Base-by-base conservation (phyloP, 164 flowering plant genomes). In the Nymphaea thermarum region DNA sequence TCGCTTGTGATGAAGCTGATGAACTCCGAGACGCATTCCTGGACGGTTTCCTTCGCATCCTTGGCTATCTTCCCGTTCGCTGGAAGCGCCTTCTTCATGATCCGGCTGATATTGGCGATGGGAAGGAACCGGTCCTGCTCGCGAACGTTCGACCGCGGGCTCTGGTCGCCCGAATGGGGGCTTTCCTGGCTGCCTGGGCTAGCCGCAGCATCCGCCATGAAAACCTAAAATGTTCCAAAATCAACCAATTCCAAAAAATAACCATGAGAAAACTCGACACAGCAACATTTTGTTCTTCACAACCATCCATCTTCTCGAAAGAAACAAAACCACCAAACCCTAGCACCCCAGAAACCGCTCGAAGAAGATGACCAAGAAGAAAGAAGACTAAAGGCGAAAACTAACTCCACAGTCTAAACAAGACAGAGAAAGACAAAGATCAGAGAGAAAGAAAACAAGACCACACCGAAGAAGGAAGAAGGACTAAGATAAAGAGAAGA, bases 1-100 rank as follows among this genome's bases (percentile, higher is more conserved):
- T 80, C 83, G 81, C 80, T 80, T 42, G 81, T 80, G 43, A 80
- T 67, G 67, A 80, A 80, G 70, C 83, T 80, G 66, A 79, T 79
- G 71, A 79, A 79, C 78, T 79, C 80, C 1, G 82, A 79, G 3
- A 79, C 80, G 53, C 83, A 80, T 61, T 80, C 83, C 72, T 80
- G 83, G 2, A 80, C 76, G 42, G 83, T 80, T 42, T 80, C 83
- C 69, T 80, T 80, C 7, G 83, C 78, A 71, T 80, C 83, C 68
- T 78, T 80, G 6, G 83, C 81, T 62, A 80, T 80, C 73, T 80
- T 80, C 8, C 83, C 83, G 42, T 78, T 80, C 0, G 79, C 76
- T 2, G 83, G 83, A 3, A 80, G 70, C 6, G 77, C 83, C 64
- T 76, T 80, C 81, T 80, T 80, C 83, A 80, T 80, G 71, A 80